Percentiles rank a stretch among this genome's conserved stretches.
Evolutionary conservation across 2,329 filamentous ascomycete species (phyloP).

Genomic region (Sclerotinia glacialis): DNA sequence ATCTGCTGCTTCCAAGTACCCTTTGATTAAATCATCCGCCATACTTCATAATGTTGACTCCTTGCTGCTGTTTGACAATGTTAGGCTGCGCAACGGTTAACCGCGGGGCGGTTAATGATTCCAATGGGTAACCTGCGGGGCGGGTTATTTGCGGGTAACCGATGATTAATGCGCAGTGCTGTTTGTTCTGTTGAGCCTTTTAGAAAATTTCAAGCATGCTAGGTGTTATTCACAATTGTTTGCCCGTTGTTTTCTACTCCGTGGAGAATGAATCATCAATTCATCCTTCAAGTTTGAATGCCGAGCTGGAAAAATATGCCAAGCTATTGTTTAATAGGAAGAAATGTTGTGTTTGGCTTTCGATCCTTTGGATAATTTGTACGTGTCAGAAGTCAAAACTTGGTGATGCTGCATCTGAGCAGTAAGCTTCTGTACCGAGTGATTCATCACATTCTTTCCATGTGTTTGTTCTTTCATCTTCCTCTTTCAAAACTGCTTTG

Average conservation of each 20-base stretch:
- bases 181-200: neutral
- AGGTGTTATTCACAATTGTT: neutral
- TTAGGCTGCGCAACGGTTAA: no score
- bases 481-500: neutral
- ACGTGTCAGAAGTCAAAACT: no score
- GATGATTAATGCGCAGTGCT: no score
- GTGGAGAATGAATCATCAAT: neutral
- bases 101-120: no score
- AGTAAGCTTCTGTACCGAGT: neutral
- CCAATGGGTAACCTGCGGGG: no score
- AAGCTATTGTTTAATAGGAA: neutral
- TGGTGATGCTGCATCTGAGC: neutral
- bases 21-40: neutral
- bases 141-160: no score
- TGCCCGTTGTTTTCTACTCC: neutral
- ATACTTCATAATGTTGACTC: neutral
- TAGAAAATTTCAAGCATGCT: neutral
- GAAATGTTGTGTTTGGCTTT: neutral
- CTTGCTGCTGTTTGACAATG: neutral
- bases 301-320: no score
- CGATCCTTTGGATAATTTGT: neutral
- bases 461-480: neutral
- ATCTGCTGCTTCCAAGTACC: neutral
- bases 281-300: neutral
- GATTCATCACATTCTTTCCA: neutral